phyloP scores from a whole-genome alignment of 1,284 basidiomycete genomes.

The Sphaerobolus stellatus region DNA sequence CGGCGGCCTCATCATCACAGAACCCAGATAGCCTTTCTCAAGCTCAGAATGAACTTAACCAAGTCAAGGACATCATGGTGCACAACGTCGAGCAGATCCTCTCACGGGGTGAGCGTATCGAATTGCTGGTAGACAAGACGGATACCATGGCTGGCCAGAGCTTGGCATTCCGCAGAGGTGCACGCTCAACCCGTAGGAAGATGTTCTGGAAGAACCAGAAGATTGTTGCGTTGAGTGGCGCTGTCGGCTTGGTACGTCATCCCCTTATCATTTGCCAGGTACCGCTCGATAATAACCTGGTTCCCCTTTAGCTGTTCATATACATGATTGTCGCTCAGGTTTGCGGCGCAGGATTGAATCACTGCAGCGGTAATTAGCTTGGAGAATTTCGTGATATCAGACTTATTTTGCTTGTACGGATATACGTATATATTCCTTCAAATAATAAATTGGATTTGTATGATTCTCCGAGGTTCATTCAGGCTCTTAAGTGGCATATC shows the following conservation, averaged over 20 bases:
- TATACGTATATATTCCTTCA: background rate
- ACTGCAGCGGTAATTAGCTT: slow-evolving; percentile 43
- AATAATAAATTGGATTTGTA: too few relatives aligned
- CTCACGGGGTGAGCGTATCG: slow-evolving; percentile 91
- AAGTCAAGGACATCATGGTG: slow-evolving; percentile 98
- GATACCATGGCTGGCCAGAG: slow-evolving; percentile 95
- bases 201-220: slow-evolving; percentile 98
- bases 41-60: slow-evolving; percentile 87
- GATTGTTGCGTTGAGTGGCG: slow-evolving; percentile 66
- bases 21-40: slow-evolving; percentile 76
- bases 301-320: slow-evolving; percentile 55
- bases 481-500: too few relatives aligned
- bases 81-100: slow-evolving; percentile 96
- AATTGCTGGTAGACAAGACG: slow-evolving; percentile 95
- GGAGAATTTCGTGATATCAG: background rate
- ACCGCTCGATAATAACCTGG: slow-evolving; percentile 11
- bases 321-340: slow-evolving; percentile 84
- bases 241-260: slow-evolving; percentile 79
- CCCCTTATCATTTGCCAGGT: slow-evolving; percentile 9
- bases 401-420: background rate
- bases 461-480: too few relatives aligned
- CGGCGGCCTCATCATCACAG: slow-evolving; percentile 21
- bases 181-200: slow-evolving; percentile 80
- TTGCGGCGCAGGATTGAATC: slow-evolving; percentile 77
- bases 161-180: slow-evolving; percentile 92